Base-by-base conservation (phyloP, 2,329 filamentous ascomycete genomes). In the Stachybotrys echinatus region DNA sequence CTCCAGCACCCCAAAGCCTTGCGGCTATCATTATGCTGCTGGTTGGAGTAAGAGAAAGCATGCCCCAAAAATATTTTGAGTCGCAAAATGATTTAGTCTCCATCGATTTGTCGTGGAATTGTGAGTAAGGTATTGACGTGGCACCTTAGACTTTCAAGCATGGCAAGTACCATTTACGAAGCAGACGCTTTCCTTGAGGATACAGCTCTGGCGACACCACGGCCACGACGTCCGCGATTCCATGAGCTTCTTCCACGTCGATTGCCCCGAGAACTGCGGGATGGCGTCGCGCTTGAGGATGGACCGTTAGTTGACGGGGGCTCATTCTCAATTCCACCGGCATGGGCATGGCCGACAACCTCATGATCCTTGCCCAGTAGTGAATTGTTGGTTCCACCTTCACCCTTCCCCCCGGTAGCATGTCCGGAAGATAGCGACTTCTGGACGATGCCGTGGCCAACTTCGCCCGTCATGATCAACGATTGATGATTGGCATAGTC, bases 211-310 rank as follows among this genome's bases (percentile, higher is more conserved):
- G 40, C 38, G 42, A n/a, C 43, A 45, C 55, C 57, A 47, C 62
- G 59, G 21, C 56, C 55, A n/a, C 62, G 58, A 42, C 60, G 61
- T 21, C 61, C 60, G 23, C 62, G 61, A 34, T 52, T 50, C 54
- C 62, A 60, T n/a, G 51, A 50, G 17, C 51, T 45, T 52, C 58
- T 58, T 42, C 61, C 58, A 34, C 64, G 62, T 40, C 60, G 60
- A 12, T 56, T 54, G 10, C 57, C 58, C 31, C 63, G 60, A 42
- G 46, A 47, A 6, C 48, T 50, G 17, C 58, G 54, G 20, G 51
- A 54, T 43, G 48, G 53, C 17, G 43, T 42, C 2, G 53, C 47
- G n/a, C 23, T 17, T 8, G n/a, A 19, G 3, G 52, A 23, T 23
- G 50, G 51, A 12, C 37, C n/a, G 2, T 20, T 47, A 5, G 51